These are phyloP conservation scores for Sungouiella blattae DNA, from an alignment of 805 yeast species.

Conservation along the genomic window DNA sequence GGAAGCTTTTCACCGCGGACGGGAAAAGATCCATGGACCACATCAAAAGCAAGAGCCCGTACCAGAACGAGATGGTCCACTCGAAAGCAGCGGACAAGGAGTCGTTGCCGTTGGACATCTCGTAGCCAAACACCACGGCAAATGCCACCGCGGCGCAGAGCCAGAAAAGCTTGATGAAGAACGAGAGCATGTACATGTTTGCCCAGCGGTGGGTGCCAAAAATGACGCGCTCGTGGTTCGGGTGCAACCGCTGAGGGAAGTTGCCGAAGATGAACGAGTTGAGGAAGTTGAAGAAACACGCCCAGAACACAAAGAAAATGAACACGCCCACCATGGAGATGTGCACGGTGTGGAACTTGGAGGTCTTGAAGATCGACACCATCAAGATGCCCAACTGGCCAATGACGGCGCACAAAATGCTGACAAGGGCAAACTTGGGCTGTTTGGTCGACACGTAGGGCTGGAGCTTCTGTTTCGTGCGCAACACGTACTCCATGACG, in stretches of 20 bases:
- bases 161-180: slow-evolving; percentile 61
- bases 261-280: slow-evolving; percentile 38
- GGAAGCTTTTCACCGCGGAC: slow-evolving; percentile 43
- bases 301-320: slow-evolving; percentile 60
- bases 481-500: slow-evolving; percentile 57
- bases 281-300: slow-evolving; percentile 35
- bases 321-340: slow-evolving; percentile 69
- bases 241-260: slow-evolving; percentile 33
- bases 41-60: slow-evolving; percentile 62
- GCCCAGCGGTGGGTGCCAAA: slow-evolving; percentile 37
- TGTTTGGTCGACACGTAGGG: slow-evolving; percentile 47
- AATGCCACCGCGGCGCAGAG: slow-evolving; percentile 57
- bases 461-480: slow-evolving; percentile 55
- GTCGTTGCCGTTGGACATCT: slow-evolving; percentile 28
- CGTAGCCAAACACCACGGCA: slow-evolving; percentile 65
- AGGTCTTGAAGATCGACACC: slow-evolving; percentile 71
- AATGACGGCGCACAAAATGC: slow-evolving; percentile 43
- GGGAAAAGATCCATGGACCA: slow-evolving; percentile 71
- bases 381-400: slow-evolving; percentile 74
- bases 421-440: slow-evolving; percentile 39
- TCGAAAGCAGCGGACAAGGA: slow-evolving; percentile 66
- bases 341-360: slow-evolving; percentile 55
- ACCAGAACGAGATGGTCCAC: slow-evolving; percentile 86
- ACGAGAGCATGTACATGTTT: slow-evolving; percentile 45
- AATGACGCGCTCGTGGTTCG: slow-evolving; percentile 36